Conservation (phyloP, 2,329 filamentous ascomycete species). For the Fusarium dimerum region DNA sequence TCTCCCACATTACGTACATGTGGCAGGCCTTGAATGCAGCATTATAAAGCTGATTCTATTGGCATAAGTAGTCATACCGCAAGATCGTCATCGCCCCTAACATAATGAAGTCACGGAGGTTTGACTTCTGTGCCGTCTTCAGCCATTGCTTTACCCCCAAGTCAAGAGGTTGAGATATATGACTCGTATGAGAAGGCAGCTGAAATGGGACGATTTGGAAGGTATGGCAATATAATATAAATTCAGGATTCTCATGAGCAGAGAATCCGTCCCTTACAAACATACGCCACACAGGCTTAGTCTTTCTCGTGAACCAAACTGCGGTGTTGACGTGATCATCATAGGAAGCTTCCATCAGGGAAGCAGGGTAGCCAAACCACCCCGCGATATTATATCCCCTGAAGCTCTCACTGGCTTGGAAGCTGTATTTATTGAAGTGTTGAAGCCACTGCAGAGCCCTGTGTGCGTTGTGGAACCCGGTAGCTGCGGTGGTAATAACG, state of each 20-base stretch:
- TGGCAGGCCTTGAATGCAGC: background rate
- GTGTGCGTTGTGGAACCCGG: background rate
- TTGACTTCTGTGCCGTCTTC: background rate
- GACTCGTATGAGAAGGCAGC: constrained; percentile 3
- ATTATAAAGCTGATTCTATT: background rate
- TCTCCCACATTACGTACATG: constrained; percentile 1
- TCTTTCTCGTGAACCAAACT: background rate
- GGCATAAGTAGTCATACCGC: background rate
- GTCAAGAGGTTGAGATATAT: constrained; percentile 2
- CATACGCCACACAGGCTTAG: background rate
- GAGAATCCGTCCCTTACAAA: constrained; percentile 4
- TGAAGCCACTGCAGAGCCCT: background rate
- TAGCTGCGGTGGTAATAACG: background rate
- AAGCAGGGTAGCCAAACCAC: background rate
- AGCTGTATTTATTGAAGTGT: constrained; percentile 1
- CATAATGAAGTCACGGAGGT: too few relatives aligned
- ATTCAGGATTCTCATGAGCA: constrained; percentile 1
- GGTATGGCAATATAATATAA: constrained; percentile 3
- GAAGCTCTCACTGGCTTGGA: background rate
- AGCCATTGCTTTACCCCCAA: constrained; percentile 1
- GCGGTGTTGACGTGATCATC: background rate
- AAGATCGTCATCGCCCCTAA: background rate
- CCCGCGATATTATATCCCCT: background rate
- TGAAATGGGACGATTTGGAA: constrained; percentile 2
- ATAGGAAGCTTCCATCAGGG: background rate